These are phyloP conservation scores for Talaromyces rugulosus DNA, from an alignment of 2,329 filamentous ascomycete species.

Conservation along the genomic window DNA sequence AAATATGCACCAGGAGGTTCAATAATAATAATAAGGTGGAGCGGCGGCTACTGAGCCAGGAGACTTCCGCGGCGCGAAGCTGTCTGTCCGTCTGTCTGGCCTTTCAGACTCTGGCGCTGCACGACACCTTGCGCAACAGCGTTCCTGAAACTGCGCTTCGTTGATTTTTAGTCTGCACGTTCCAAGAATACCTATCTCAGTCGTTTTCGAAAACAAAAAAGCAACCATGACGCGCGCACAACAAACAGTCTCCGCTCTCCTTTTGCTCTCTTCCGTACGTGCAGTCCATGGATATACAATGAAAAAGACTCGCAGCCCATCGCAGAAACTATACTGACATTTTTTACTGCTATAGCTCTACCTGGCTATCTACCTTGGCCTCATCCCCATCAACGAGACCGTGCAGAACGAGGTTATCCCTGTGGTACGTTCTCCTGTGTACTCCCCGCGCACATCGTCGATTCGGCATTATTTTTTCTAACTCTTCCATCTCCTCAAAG, in stretches of 20 bases:
- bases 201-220: neutral
- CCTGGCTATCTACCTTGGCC: conserved; percentile 75
- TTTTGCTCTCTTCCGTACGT: conserved; percentile 79
- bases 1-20: neutral
- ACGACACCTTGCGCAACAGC: neutral
- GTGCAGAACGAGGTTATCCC: conserved; percentile 84
- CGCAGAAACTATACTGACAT: neutral
- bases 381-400: conserved; percentile 72
- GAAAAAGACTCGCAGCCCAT: neutral
- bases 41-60: neutral
- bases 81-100: neutral
- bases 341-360: conserved; percentile 76
- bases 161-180: neutral
- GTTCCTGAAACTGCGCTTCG: neutral
- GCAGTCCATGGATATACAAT: conserved; percentile 23
- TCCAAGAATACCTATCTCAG: neutral
- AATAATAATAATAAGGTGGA: neutral
- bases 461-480: neutral
- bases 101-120: neutral
- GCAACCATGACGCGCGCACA: conserved; percentile 84
- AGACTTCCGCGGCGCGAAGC: neutral
- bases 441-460: neutral
- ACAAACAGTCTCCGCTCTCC: conserved; percentile 82
- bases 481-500: conserved; percentile 42
- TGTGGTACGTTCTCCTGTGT: conserved; percentile 71